phyloP scores from a whole-genome alignment of 2,329 filamentous ascomycete species.

The Ophiocordyceps australis region DNA sequence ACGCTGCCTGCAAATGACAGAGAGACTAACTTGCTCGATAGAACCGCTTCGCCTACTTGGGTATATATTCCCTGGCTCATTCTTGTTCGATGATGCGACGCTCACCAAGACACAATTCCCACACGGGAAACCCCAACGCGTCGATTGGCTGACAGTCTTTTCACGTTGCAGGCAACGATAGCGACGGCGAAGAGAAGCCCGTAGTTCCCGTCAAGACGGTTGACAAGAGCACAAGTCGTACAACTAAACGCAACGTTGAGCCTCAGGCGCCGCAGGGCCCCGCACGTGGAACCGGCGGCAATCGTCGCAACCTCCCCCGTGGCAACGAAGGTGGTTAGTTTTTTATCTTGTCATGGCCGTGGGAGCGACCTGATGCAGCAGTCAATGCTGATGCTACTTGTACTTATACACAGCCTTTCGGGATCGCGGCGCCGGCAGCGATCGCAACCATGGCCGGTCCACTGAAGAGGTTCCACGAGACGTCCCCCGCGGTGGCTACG shows the following conservation, averaged over 20 bases:
- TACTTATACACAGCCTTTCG: slow-evolving; percentile 50
- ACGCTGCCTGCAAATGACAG: too few relatives aligned
- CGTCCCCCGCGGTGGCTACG: slow-evolving; percentile 41
- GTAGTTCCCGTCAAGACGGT: slow-evolving; percentile 74
- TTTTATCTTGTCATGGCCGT: background rate
- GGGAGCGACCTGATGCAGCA: background rate
- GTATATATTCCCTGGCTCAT: too few relatives aligned
- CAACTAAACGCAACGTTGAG: slow-evolving; percentile 71
- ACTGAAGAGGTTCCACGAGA: slow-evolving; percentile 47
- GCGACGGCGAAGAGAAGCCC: slow-evolving; percentile 47
- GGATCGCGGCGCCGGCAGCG: slow-evolving; percentile 65
- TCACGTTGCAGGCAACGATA: slow-evolving; percentile 34
- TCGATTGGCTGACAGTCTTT: slow-evolving; percentile 4
- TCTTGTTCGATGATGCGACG: too few relatives aligned
- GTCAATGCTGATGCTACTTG: slow-evolving; percentile 1
- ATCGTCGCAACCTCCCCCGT: slow-evolving; percentile 38
- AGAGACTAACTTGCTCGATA: slow-evolving; percentile 16
- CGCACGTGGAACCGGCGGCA: slow-evolving; percentile 21
- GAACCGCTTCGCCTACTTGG: slow-evolving; percentile 98
- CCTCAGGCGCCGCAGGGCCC: slow-evolving; percentile 52
- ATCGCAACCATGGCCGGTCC: slow-evolving; percentile 66
- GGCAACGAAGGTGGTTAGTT: slow-evolving; percentile 77
- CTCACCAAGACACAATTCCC: slow-evolving; percentile 5
- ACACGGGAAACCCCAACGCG: slow-evolving; percentile 1
- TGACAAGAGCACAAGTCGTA: slow-evolving; percentile 63